A percentile compares a stretch with the other conserved stretches of the same genome.
Conservation (phyloP, 208 protist genomes). For the Trypanosoma avium region DNA sequence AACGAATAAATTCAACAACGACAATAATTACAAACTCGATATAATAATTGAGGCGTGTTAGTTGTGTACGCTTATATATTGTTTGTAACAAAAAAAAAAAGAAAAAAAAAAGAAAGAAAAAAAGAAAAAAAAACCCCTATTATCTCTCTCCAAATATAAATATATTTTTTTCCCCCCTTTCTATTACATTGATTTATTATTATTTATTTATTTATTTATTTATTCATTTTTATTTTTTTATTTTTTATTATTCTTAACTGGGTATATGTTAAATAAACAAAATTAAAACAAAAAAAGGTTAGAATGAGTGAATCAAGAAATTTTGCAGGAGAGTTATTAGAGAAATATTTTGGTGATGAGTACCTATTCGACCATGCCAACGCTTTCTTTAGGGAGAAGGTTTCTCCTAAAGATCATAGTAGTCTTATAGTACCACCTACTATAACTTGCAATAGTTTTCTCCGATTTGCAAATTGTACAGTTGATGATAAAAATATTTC, state of each 20-base stretch:
- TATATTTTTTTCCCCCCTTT: too few species aligned
- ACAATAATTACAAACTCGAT: too few species aligned
- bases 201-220: not conserved
- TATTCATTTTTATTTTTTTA: not conserved
- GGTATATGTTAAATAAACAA: not conserved
- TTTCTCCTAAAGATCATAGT: conserved; percentile 22
- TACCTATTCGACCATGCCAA: conserved; percentile 39
- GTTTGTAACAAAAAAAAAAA: too few species aligned
- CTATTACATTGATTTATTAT: too few species aligned
- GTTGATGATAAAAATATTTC: conserved; percentile 19
- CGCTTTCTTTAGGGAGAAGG: conserved; percentile 33
- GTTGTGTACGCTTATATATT: conserved; percentile 2
- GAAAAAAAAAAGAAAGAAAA: too few species aligned
- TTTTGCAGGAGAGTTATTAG: conserved; percentile 11
- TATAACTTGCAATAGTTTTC: conserved; percentile 27
- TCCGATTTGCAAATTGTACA: conserved; percentile 26
- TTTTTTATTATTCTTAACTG: conserved; percentile 13
- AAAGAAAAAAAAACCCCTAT: too few species aligned
- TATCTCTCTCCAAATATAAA: too few species aligned
- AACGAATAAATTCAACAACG: not conserved
- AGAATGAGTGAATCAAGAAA: conserved; percentile 13
- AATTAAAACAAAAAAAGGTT: not conserved
- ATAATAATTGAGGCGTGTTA: not conserved
- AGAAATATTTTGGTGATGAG: conserved; percentile 28
- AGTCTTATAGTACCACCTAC: conserved; percentile 15